Evolutionary conservation across 2,329 filamentous ascomycete genomes (phyloP).

Genomic region (Knoxdaviesia proteae): DNA sequence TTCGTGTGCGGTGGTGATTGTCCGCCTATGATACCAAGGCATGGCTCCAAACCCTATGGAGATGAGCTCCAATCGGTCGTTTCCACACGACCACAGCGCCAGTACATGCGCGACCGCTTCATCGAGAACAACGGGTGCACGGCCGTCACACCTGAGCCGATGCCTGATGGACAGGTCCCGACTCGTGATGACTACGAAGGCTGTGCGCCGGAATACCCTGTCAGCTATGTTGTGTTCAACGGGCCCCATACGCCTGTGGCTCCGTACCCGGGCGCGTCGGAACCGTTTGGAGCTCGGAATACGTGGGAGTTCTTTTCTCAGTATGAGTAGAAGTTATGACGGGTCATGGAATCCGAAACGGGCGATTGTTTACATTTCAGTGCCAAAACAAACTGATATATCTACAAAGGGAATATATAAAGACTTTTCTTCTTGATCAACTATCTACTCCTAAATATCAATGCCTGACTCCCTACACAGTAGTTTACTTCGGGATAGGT

Average conservation of each 20-base stretch:
- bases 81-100: constrained; percentile 5
- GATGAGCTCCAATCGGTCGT: too few relatives aligned
- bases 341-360: too few relatives aligned
- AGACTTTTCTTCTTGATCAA: too few relatives aligned
- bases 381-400: not conserved
- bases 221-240: constrained; percentile 1
- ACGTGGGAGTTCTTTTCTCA: constrained; percentile 1
- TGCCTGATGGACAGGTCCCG: not conserved
- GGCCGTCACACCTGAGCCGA: not conserved
- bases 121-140: constrained; percentile 16
- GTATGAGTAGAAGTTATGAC: not conserved
- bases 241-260: not conserved
- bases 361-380: too few relatives aligned
- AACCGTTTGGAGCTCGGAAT: not conserved
- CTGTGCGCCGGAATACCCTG: constrained; percentile 1
- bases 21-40: too few relatives aligned
- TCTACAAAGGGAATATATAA: not conserved
- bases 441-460: too few relatives aligned
- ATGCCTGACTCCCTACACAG: too few relatives aligned
- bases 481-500: too few relatives aligned
- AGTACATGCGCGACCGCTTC: constrained; percentile 19
- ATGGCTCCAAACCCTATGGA: too few relatives aligned
- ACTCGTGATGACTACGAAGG: not conserved
- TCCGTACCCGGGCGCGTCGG: not conserved
- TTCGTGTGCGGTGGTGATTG: not conserved